phyloP scores from a whole-genome alignment of 1,284 basidiomycete species.

The Apiotrichum gamsii region DNA sequence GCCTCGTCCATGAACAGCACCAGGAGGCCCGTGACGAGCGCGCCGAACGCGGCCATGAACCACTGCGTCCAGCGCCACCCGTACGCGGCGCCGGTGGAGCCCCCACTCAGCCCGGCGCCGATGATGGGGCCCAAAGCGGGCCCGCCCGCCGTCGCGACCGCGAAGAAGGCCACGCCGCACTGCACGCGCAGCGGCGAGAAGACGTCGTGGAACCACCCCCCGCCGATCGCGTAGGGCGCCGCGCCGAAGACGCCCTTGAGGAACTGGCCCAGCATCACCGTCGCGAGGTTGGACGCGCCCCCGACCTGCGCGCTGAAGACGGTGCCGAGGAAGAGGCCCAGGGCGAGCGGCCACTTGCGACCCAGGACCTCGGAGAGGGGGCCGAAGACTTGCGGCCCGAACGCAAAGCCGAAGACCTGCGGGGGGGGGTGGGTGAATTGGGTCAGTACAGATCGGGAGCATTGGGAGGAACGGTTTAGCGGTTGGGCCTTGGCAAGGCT shows the following conservation, averaged over 20 bases:
- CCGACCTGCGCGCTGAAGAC: slow-evolving; percentile 40
- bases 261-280: slow-evolving; percentile 62
- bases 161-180: slow-evolving; percentile 12
- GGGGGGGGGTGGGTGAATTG: neutral
- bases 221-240: slow-evolving; percentile 19
- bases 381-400: slow-evolving; percentile 55
- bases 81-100: slow-evolving; percentile 1
- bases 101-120: slow-evolving; percentile 15
- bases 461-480: too few relatives aligned
- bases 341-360: slow-evolving; percentile 31
- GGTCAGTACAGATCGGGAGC: too few relatives aligned
- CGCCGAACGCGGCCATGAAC: slow-evolving; percentile 20
- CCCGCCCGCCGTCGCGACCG: slow-evolving; percentile 14
- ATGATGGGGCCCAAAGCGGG: slow-evolving; percentile 17
- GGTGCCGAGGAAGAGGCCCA: slow-evolving; percentile 25
- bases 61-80: slow-evolving; percentile 25
- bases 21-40: slow-evolving; percentile 10
- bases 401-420: slow-evolving; percentile 37
- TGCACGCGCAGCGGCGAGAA: slow-evolving; percentile 11
- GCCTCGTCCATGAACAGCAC: slow-evolving; percentile 16
- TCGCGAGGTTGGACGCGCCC: slow-evolving; percentile 56
- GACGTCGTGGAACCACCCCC: slow-evolving; percentile 21
- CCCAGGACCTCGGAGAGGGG: slow-evolving; percentile 57
- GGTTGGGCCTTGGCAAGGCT: neutral
- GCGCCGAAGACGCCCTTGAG: slow-evolving; percentile 52